Evolutionary conservation across 1,139 yeast species (phyloP).

Genomic region (Yamadazyma songkhlaensis): DNA sequence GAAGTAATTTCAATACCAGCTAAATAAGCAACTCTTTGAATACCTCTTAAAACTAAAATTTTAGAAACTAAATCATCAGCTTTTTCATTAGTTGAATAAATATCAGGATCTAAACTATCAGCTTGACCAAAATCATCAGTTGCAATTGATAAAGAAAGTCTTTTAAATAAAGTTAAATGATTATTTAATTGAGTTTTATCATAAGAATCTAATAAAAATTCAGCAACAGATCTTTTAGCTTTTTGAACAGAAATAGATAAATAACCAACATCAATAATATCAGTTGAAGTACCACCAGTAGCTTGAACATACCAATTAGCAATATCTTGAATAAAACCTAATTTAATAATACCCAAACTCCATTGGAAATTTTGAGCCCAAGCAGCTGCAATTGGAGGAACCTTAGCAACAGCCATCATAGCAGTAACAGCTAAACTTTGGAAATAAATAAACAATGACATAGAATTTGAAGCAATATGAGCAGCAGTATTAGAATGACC

Average conservation of each 20-base stretch:
- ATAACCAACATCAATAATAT: conserved; percentile 53
- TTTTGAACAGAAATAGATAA: conserved; percentile 83
- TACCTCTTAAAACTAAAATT: conserved; percentile 81
- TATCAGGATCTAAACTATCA: conserved; percentile 45
- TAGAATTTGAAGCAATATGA: conserved; percentile 93
- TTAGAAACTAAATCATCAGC: conserved; percentile 53
- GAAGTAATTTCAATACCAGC: conserved; percentile 85
- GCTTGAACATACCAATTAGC: conserved; percentile 94
- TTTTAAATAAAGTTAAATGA: conserved; percentile 25
- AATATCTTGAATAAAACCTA: conserved; percentile 78
- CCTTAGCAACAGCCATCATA: conserved; percentile 91
- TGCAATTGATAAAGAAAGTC: conserved; percentile 33
- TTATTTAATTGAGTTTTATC: conserved; percentile 16
- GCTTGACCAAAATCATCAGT: conserved; percentile 44
- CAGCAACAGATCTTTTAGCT: conserved; percentile 26
- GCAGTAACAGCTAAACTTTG: conserved; percentile 90
- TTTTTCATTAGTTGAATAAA: conserved; percentile 75
- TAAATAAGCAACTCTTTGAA: conserved; percentile 83
- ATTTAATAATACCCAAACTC: conserved; percentile 88
- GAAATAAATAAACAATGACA: conserved; percentile 89
- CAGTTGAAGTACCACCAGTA: conserved; percentile 90
- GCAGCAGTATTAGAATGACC: conserved; percentile 95
- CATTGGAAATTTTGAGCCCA: conserved; percentile 98
- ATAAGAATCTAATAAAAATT: conserved; percentile 17
- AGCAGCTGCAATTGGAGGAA: conserved; percentile 97